Evolutionary conservation across 371 early-diverging fungal species (phyloP).

Genomic region (Funneliformis caledonium): DNA sequence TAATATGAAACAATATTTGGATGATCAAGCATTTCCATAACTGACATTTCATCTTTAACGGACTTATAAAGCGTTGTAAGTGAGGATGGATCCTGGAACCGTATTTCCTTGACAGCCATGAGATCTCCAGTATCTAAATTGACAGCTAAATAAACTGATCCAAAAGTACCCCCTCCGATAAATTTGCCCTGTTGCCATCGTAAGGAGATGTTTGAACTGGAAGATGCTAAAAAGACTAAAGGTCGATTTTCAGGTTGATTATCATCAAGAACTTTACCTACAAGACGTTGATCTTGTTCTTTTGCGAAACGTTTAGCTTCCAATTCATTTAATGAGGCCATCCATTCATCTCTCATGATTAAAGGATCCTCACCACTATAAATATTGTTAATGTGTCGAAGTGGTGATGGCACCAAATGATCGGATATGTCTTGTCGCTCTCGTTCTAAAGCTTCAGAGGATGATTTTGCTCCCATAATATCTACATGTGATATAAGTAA

Average conservation of each 20-base stretch:
- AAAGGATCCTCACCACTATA: conserved; percentile 47
- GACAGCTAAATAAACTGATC: conserved; percentile 83
- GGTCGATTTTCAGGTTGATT: conserved; percentile 80
- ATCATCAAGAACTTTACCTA: conserved; percentile 82
- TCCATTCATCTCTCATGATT: conserved; percentile 59
- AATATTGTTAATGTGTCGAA: conserved; percentile 41
- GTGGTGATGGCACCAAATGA: conserved; percentile 39
- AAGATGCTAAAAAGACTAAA: conserved; percentile 74
- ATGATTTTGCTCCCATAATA: conserved; percentile 66
- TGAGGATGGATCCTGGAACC: conserved; percentile 80
- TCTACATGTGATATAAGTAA: conserved; percentile 84
- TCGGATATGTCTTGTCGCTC: conserved; percentile 46
- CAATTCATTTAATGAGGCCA: conserved; percentile 58
- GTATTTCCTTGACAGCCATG: conserved; percentile 93
- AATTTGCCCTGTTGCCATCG: conserved; percentile 89
- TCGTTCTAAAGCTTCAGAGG: conserved; percentile 53
- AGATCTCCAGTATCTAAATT: conserved; percentile 86
- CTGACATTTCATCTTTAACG: conserved; percentile 89
- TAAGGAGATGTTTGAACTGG: conserved; percentile 74
- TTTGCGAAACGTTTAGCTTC: conserved; percentile 56
- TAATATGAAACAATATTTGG: conserved; percentile 91
- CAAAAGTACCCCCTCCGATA: conserved; percentile 89
- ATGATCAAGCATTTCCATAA: conserved; percentile 87
- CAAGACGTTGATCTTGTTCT: conserved; percentile 62
- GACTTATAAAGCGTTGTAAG: conserved; percentile 70